Percentiles rank a stretch among this genome's conserved stretches.
Conservation (phyloP, 805 yeast genomes). For the Myxozyma geophila region DNA sequence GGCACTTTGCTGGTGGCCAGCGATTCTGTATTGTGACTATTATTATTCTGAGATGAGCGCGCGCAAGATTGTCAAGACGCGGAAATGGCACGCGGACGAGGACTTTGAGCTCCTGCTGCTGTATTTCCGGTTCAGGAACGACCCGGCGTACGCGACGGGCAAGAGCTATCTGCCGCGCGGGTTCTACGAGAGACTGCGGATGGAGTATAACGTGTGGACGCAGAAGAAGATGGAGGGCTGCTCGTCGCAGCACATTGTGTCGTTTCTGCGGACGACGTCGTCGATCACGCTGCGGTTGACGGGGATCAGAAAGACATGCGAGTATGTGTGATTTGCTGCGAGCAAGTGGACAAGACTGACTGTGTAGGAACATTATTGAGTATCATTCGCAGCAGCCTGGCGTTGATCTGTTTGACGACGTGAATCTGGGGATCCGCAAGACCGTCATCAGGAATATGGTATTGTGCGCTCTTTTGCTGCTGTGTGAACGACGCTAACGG, state of each 20-base stretch:
- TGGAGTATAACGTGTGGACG: conserved; percentile 16
- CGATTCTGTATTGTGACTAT: too few relatives aligned
- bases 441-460: conserved; percentile 14
- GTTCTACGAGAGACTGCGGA: conserved; percentile 8
- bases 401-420: conserved; percentile 14
- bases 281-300: conserved; percentile 8
- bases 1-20: too few relatives aligned
- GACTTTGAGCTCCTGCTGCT: conserved; percentile 10
- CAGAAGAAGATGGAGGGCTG: conserved; percentile 18
- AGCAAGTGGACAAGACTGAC: neutral
- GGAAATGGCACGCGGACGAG: conserved; percentile 16
- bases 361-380: conserved; percentile 6
- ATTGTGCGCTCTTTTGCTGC: neutral
- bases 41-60: conserved; percentile 1
- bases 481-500: neutral
- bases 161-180: conserved; percentile 7
- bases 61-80: conserved; percentile 4
- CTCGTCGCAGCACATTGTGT: conserved; percentile 14
- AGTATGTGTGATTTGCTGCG: neutral
- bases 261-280: conserved; percentile 13
- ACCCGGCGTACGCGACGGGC: conserved; percentile 12
- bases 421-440: conserved; percentile 9
- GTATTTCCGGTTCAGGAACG: conserved; percentile 7
- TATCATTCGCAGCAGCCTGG: conserved; percentile 15
- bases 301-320: conserved; percentile 14